Conservation (phyloP, 129 eudicot genomes). For the Flaveria bidentis region DNA sequence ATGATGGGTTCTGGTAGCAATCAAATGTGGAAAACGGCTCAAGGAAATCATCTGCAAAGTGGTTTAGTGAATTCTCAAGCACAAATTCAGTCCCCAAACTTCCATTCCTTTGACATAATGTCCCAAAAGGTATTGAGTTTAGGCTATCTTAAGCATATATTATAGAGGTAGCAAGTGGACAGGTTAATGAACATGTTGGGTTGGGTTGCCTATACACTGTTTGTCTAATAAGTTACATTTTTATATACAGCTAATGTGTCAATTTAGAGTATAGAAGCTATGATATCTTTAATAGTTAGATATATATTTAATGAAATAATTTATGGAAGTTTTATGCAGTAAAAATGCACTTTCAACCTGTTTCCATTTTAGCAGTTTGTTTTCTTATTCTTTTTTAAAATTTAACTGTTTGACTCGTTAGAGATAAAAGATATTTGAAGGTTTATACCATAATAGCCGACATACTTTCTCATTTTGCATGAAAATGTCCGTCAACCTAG, state of each 20-base stretch:
- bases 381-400: background rate
- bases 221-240: background rate
- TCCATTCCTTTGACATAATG: slow-evolving; percentile 48
- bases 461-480: background rate
- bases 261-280: background rate
- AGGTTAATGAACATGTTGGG: background rate
- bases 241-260: background rate
- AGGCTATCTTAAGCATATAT: slow-evolving; percentile 14
- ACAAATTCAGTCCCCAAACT: slow-evolving; percentile 51
- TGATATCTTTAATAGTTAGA: background rate
- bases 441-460: background rate
- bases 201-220: background rate
- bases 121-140: slow-evolving; percentile 57
- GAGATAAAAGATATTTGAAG: background rate
- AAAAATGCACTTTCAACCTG: background rate
- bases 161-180: background rate
- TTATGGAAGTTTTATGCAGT: background rate
- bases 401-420: background rate
- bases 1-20: slow-evolving; percentile 56
- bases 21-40: slow-evolving; percentile 54
- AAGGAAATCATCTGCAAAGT: slow-evolving; percentile 49
- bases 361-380: background rate
- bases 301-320: background rate
- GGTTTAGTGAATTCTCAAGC: slow-evolving; percentile 49
- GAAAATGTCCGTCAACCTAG: background rate